These are phyloP conservation scores for Lathyrus sativus DNA, from an alignment of 306 rosid genomes.

Conservation along the genomic window DNA sequence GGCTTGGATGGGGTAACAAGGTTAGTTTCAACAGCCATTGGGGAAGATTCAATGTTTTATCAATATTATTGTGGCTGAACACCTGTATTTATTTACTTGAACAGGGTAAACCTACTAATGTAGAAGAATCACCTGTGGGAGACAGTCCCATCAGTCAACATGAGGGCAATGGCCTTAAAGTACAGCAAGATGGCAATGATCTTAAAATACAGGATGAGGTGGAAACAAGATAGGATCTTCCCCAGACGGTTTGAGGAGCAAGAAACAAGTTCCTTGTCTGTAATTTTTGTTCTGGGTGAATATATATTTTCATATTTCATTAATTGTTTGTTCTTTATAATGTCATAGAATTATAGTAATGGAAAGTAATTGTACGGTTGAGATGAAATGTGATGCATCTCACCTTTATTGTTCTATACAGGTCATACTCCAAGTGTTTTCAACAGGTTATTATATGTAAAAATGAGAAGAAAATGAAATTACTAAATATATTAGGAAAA, in stretches of 20 bases:
- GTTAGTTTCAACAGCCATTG: slow-evolving; percentile 51
- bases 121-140: slow-evolving; percentile 60
- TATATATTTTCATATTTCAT: slow-evolving; percentile 52
- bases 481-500: not conserved
- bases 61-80: slow-evolving; percentile 18
- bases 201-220: slow-evolving; percentile 52
- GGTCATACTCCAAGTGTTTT: not conserved
- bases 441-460: not conserved
- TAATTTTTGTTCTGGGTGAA: slow-evolving; percentile 47
- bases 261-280: slow-evolving; percentile 38
- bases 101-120: slow-evolving; percentile 62
- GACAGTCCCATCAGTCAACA: slow-evolving; percentile 45
- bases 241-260: slow-evolving; percentile 40
- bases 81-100: slow-evolving; percentile 37
- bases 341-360: slow-evolving; percentile 39
- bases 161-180: slow-evolving; percentile 59
- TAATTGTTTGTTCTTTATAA: slow-evolving; percentile 75
- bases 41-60: not conserved
- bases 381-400: slow-evolving; percentile 1
- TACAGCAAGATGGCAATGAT: slow-evolving; percentile 59
- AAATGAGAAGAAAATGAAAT: not conserved
- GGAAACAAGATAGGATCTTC: slow-evolving; percentile 37
- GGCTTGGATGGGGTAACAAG: slow-evolving; percentile 95
- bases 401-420: not conserved
- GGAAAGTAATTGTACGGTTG: slow-evolving; percentile 18